Evolutionary conservation across 176 grass and related monocot genomes (phyloP).

Genomic region (Triticum timopheevii): DNA sequence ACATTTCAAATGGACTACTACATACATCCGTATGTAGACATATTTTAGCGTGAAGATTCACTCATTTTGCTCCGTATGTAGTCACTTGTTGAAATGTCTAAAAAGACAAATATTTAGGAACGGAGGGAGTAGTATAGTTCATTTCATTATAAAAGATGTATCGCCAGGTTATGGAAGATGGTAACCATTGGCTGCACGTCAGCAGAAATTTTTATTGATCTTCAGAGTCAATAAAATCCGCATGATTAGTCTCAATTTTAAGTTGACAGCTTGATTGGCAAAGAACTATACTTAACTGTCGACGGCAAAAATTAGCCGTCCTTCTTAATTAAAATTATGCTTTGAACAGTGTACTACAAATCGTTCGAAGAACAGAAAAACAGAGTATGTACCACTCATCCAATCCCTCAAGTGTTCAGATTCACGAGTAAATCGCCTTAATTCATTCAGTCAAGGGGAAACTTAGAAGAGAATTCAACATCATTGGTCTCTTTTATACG

Average conservation of each 20-base stretch:
- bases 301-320: background rate
- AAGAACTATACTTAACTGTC: background rate
- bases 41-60: too few species aligned
- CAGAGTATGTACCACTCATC: background rate
- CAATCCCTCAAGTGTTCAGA: background rate
- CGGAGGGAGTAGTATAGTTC: too few species aligned
- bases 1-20: too few species aligned
- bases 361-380: background rate
- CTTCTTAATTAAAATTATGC: background rate
- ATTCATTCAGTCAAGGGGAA: background rate
- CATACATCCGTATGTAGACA: too few species aligned
- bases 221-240: background rate
- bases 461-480: background rate
- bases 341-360: background rate
- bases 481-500: background rate
- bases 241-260: background rate
- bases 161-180: too few species aligned
- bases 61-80: too few species aligned
- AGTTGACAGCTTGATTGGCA: background rate
- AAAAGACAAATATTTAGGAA: too few species aligned
- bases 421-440: background rate
- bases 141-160: too few species aligned
- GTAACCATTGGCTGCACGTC: background rate
- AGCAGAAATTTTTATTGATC: background rate
- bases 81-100: too few species aligned